Evolutionary conservation across 2,329 filamentous ascomycete genomes (phyloP).

Genomic region (Colletotrichum musae): DNA sequence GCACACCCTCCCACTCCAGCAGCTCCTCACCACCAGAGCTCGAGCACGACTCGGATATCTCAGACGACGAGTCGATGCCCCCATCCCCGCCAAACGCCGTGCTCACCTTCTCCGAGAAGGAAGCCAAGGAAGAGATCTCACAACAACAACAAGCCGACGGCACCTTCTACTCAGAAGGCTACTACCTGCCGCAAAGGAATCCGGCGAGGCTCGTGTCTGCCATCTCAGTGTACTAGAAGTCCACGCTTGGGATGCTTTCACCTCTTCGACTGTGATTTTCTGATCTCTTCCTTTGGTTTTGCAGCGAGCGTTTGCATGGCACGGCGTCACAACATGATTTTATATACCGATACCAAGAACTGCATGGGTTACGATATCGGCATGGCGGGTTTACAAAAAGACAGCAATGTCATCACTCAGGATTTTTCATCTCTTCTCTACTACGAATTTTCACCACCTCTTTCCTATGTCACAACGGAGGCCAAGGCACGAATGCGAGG

Average conservation of each 20-base stretch:
- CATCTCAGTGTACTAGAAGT: conserved; percentile 69
- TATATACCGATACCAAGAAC: conserved; percentile 44
- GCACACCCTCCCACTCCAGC: conserved; percentile 75
- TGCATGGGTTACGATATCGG: conserved; percentile 37
- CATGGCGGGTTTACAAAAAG: conserved; percentile 29
- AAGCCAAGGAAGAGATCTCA: conserved; percentile 57
- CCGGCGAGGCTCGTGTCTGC: conserved; percentile 66
- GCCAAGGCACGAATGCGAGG: conserved; percentile 25
- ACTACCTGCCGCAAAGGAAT: conserved; percentile 68
- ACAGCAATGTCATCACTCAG: conserved; percentile 36
- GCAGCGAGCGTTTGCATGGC: conserved; percentile 45
- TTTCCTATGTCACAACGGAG: conserved; percentile 30
- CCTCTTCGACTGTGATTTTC: conserved; percentile 39
- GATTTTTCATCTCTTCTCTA: conserved; percentile 31
- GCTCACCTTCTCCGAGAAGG: conserved; percentile 74
- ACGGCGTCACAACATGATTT: conserved; percentile 44
- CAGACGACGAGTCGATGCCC: conserved; percentile 82
- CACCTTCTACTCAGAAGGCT: conserved; percentile 66
- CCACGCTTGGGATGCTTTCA: conserved; percentile 22
- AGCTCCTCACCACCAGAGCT: conserved; percentile 75
- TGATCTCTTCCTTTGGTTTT: conserved; percentile 36
- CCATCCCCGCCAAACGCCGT: conserved; percentile 74
- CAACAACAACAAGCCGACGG: conserved; percentile 56
- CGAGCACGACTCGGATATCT: conserved; percentile 76
- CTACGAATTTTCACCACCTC: conserved; percentile 13